These are phyloP conservation scores for Biscogniauxia marginata DNA, from an alignment of 2,329 filamentous ascomycete genomes.

Conservation along the genomic window DNA sequence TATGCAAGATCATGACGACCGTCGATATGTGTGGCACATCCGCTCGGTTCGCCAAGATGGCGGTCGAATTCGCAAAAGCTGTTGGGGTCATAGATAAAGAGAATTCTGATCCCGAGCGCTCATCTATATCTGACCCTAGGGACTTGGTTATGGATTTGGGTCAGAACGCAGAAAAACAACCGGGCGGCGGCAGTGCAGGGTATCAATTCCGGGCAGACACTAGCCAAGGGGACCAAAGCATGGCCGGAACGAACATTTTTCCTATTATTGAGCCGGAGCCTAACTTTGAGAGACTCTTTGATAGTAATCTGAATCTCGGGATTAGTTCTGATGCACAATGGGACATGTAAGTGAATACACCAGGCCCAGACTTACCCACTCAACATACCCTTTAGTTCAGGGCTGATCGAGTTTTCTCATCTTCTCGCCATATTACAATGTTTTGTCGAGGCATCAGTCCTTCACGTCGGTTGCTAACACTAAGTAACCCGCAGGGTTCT, in stretches of 20 bases:
- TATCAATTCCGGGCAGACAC: not conserved
- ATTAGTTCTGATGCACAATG: conserved; percentile 14
- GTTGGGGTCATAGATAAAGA: conserved; percentile 18
- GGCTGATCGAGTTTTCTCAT: not conserved
- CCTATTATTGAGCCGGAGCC: not conserved
- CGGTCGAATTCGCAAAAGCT: conserved; percentile 22
- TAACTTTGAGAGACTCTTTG: not conserved
- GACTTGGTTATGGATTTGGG: not conserved
- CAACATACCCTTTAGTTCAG: too few relatives aligned
- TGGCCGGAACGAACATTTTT: conserved; percentile 3
- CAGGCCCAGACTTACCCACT: too few relatives aligned
- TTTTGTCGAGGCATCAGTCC: not conserved
- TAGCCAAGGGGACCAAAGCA: conserved; percentile 2
- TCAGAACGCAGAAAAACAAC: not conserved
- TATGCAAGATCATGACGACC: conserved; percentile 22
- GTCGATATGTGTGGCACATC: conserved; percentile 27
- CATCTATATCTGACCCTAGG: conserved; percentile 4
- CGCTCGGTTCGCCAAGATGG: conserved; percentile 23
- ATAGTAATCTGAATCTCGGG: not conserved
- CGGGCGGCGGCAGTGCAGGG: not conserved
- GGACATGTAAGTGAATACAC: conserved; percentile 20
- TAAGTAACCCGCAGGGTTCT: conserved; percentile 12
- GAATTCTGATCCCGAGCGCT: conserved; percentile 1
- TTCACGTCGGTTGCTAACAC: not conserved
- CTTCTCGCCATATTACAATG: not conserved